Evolutionary conservation across 305 asterid genomes (phyloP), one percentile per base, ranked within the genome.

Genomic region (Fraxinus baroniana): DNA sequence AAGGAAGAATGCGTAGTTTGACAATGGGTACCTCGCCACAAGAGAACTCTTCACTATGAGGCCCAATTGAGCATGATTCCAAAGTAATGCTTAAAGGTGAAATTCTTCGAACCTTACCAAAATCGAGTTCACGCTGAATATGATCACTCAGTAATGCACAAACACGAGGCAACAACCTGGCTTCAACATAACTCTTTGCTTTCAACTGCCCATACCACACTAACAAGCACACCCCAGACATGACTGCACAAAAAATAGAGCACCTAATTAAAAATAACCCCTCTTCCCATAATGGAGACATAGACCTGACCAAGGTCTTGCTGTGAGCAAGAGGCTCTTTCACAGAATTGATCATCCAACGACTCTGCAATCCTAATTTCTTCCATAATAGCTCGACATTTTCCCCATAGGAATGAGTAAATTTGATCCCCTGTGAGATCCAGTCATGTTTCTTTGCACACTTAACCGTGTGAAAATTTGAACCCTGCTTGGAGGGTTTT

Each of bases 51-150:
- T 91, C 96, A 66, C 86, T 82, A 60, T 92, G 98, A 78, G 99
- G 97, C 76, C 99, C 99, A 79, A 97, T 36, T 15, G 97, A 94
- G 86, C 98, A 97, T 0, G 99, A 91, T 86, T 97, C 99, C 87
- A 97, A 77, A 44, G 98, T 94, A 83, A 97, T 93, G 88, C 99
- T 92, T 85, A 97, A 86, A 62, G 98, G 98, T 57, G 99, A 94
- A 84, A 97, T 88, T 77, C 97, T 87, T 85, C 93, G 89, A 86
- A 97, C 98, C 89, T 82, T 93, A 70, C 99, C 99, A 85, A 94
- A 94, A 89, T 93, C 93, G 86, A 97, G 83, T 66, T 97, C 97
- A 5, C 99, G 92, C 83, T 96, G 93, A 82, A 97, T 89, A 32
- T 85, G 91, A 74, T 89, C 94, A 75, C 97, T 91, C 81, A 97